Percentiles rank a stretch among this genome's conserved stretches.
Evolutionary conservation across 768 basidiomycete genomes (phyloP).

Genomic region (Auriscalpium orientale): DNA sequence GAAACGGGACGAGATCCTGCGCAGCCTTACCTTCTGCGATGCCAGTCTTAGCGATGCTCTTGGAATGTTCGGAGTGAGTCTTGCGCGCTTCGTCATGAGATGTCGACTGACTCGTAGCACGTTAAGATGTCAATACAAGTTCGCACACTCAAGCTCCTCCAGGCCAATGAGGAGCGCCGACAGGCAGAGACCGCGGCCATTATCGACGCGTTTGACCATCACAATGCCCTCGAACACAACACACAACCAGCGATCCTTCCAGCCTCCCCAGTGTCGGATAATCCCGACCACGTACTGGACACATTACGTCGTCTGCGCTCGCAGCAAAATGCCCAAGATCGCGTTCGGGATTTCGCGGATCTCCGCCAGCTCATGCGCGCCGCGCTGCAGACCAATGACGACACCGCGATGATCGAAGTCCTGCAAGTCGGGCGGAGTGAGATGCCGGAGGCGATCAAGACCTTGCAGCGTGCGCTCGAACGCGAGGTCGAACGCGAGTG

Average conservation of each 20-base stretch:
- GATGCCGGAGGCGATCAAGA: constrained; percentile 77
- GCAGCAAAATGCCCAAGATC: constrained; percentile 41
- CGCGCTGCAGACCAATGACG: constrained; percentile 50
- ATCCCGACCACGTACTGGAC: constrained; percentile 3
- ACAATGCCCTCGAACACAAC: background rate
- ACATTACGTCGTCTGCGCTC: constrained; percentile 20
- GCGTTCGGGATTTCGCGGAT: constrained; percentile 43
- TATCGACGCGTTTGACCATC: constrained; percentile 24
- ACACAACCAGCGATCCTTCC: background rate
- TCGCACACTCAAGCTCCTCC: constrained; percentile 45
- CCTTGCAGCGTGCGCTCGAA: constrained; percentile 64
- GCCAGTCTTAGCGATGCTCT: constrained; percentile 47
- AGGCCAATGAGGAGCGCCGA: constrained; percentile 30
- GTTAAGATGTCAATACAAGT: constrained; percentile 41
- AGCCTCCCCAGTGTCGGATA: constrained; percentile 5
- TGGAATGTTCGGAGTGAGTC: constrained; percentile 44
- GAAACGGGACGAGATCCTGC: constrained; percentile 59
- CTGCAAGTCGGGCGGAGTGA: constrained; percentile 58
- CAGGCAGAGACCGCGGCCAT: constrained; percentile 29
- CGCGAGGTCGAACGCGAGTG: constrained; percentile 29
- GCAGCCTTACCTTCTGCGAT: constrained; percentile 45
- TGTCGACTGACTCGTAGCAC: background rate
- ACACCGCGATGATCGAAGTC: constrained; percentile 55
- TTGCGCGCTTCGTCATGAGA: background rate
- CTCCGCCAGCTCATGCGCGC: constrained; percentile 50